phyloP scores from a whole-genome alignment of 129 eudicot genomes.

The carrot (Daucus carota) region DNA sequence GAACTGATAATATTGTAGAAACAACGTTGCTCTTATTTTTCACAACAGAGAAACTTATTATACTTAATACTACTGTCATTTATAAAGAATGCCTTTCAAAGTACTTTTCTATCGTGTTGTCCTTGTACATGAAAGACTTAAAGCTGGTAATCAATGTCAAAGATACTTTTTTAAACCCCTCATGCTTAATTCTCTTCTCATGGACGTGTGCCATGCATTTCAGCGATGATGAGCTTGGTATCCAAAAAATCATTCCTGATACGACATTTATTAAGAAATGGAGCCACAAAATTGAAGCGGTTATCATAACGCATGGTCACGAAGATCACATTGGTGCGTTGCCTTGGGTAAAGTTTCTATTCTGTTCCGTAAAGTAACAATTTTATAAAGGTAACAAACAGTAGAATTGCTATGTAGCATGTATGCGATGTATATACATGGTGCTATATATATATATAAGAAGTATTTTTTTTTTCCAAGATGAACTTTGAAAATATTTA shows the following conservation, averaged over 20 bases:
- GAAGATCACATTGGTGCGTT: slow-evolving; percentile 99
- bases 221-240: slow-evolving; percentile 93
- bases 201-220: slow-evolving; percentile 5
- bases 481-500: background rate
- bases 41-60: background rate
- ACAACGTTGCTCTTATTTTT: background rate
- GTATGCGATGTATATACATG: background rate
- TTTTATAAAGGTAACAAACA: slow-evolving; percentile 1
- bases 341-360: slow-evolving; percentile 89
- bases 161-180: background rate
- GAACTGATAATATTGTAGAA: background rate
- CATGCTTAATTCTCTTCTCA: background rate
- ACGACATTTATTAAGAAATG: slow-evolving; percentile 87
- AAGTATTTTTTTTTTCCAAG: background rate
- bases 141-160: background rate
- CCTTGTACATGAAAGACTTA: background rate
- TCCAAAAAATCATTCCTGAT: slow-evolving; percentile 94
- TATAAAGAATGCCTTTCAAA: background rate
- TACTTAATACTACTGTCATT: background rate
- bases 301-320: slow-evolving; percentile 93
- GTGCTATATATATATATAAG: background rate
- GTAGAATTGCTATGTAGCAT: background rate
- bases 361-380: slow-evolving; percentile 17
- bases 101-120: background rate
- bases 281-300: slow-evolving; percentile 99